These are phyloP conservation scores for Polytolypa hystricis DNA, from an alignment of 2,329 filamentous ascomycete genomes.

Conservation along the genomic window DNA sequence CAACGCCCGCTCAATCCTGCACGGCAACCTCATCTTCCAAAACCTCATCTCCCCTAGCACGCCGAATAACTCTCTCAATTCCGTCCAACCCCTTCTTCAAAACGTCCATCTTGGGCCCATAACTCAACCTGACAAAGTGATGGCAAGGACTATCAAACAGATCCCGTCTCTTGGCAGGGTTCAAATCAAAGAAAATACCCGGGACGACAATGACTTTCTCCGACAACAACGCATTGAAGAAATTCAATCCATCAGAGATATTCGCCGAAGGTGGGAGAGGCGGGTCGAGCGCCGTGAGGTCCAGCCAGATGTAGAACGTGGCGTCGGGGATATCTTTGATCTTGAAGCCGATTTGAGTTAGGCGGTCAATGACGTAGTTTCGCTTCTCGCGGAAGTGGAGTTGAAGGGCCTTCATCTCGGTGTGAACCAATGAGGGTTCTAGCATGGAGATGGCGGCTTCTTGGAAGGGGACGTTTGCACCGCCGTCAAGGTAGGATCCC, in stretches of 20 bases:
- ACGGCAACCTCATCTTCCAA: constrained; percentile 30
- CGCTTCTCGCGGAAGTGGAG: constrained; percentile 85
- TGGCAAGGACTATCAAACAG: constrained; percentile 92
- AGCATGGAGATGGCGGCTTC: constrained; percentile 88
- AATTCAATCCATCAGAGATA: constrained; percentile 88
- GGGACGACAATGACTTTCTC: constrained; percentile 96
- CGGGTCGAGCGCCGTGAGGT: constrained; percentile 39
- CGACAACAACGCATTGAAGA: constrained; percentile 86
- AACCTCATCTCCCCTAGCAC: constrained; percentile 25
- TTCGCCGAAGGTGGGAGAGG: constrained; percentile 49
- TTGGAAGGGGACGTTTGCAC: constrained; percentile 90
- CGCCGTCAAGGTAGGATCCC: constrained; percentile 87
- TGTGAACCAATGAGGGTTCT: constrained; percentile 67
- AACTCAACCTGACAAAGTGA: constrained; percentile 76
- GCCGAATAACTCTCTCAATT: constrained; percentile 65
- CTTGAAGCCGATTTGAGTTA: constrained; percentile 76
- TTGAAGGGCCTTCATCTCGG: constrained; percentile 84
- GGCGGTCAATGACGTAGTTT: constrained; percentile 73
- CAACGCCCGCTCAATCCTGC: constrained; percentile 14
- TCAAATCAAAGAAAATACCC: constrained; percentile 95
- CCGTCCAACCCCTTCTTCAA: constrained; percentile 70
- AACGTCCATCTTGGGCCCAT: constrained; percentile 70
- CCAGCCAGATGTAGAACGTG: constrained; percentile 86
- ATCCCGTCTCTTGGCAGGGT: constrained; percentile 78
- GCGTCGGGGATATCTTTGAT: constrained; percentile 77